Percentiles rank a stretch among this genome's conserved stretches.
Evolutionary conservation across 2,329 filamentous ascomycete genomes (phyloP).

Genomic region (Aureobasidium sp.): DNA sequence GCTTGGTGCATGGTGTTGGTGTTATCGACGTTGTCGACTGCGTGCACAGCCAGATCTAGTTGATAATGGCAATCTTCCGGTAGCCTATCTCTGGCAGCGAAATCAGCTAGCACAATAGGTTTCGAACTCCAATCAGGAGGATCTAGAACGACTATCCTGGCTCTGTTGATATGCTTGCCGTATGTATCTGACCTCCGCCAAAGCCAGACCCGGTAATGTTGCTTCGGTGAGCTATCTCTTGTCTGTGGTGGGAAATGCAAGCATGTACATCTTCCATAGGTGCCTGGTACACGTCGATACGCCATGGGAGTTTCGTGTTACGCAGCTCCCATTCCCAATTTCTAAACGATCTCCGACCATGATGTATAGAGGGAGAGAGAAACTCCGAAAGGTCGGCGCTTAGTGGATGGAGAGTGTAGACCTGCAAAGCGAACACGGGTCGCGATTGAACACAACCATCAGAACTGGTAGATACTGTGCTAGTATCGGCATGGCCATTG

Average conservation of each 20-base stretch:
- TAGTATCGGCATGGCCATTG: neutral
- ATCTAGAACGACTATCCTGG: neutral
- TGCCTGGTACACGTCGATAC: constrained; percentile 2
- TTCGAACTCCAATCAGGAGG: neutral
- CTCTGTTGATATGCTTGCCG: neutral
- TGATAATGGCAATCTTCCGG: neutral
- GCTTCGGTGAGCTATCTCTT: constrained; percentile 1
- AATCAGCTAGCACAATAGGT: neutral
- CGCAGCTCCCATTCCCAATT: neutral
- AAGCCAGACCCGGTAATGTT: neutral
- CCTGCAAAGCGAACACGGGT: neutral
- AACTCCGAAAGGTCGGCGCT: constrained; percentile 1
- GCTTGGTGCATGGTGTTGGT: neutral
- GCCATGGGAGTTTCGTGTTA: neutral
- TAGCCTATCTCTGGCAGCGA: neutral
- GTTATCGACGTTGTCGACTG: neutral
- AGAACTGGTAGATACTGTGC: too few species aligned
- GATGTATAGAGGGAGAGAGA: neutral
- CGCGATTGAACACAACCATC: too few species aligned
- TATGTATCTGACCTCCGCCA: neutral
- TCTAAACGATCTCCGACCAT: neutral
- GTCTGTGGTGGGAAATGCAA: constrained; percentile 6
- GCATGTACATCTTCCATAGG: neutral
- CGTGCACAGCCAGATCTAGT: neutral
- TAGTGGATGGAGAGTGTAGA: neutral